phyloP scores from a whole-genome alignment of 768 basidiomycete genomes.

The Crucibulum laeve region DNA sequence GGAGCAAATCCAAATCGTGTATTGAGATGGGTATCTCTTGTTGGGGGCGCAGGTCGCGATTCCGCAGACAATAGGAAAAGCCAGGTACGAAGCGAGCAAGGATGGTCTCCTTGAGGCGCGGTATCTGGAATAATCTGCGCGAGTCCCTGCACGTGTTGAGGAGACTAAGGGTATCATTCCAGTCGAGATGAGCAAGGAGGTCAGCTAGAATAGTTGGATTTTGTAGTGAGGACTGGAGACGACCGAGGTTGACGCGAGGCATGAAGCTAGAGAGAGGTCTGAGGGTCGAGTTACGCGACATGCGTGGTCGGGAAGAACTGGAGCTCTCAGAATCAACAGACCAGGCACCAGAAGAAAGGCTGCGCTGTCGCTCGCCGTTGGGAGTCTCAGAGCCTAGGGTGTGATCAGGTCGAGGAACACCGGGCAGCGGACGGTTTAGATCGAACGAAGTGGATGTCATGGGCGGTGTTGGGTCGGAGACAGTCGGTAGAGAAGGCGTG shows the following conservation, averaged over 20 bases:
- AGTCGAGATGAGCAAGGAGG: conserved; percentile 28
- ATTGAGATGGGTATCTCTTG: conserved; percentile 50
- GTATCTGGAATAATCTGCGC: conserved; percentile 23
- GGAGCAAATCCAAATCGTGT: conserved; percentile 56
- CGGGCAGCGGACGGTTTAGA: too few species aligned
- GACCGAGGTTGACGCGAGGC: conserved; percentile 7
- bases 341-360: not conserved
- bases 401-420: too few species aligned
- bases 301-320: conserved; percentile 1
- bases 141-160: conserved; percentile 29
- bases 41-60: conserved; percentile 32
- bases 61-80: conserved; percentile 40
- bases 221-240: conserved; percentile 13
- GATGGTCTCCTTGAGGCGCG: conserved; percentile 29
- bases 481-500: too few species aligned
- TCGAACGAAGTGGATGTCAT: too few species aligned
- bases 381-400: too few species aligned
- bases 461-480: too few species aligned
- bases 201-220: conserved; percentile 17
- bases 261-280: conserved; percentile 13
- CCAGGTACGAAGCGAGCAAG: conserved; percentile 54
- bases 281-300: conserved; percentile 9
- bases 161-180: conserved; percentile 35
- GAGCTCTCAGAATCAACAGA: conserved; percentile 1
- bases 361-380: too few species aligned